Evolutionary conservation across 495 filamentous ascomycete genomes (phyloP).

Genomic region (Oleoguttula mirabilis): DNA sequence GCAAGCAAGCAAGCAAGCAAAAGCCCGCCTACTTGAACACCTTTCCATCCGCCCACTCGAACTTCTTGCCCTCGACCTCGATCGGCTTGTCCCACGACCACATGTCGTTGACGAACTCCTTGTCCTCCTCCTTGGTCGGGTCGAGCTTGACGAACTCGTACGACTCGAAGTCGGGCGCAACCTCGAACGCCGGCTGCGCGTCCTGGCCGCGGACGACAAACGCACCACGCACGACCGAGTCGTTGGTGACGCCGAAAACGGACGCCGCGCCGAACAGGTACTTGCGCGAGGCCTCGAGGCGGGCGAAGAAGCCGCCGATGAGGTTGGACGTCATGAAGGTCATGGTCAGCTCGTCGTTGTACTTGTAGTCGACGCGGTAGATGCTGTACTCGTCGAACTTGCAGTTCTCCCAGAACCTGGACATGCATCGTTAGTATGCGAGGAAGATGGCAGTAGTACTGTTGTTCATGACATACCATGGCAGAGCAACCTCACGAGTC

Average conservation of each 20-base stretch:
- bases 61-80: conserved; percentile 67
- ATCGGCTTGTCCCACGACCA: conserved; percentile 86
- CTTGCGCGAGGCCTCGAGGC: conserved; percentile 96
- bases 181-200: conserved; percentile 73
- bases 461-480: conserved; percentile 51
- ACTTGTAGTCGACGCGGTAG: conserved; percentile 90
- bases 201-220: conserved; percentile 93
- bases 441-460: no score
- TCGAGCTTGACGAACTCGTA: conserved; percentile 95
- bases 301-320: conserved; percentile 91
- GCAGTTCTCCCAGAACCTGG: conserved; percentile 78
- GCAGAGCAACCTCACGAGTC: conserved; percentile 64
- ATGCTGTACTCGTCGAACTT: conserved; percentile 90
- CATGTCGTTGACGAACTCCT: conserved; percentile 69
- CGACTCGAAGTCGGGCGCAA: conserved; percentile 93
- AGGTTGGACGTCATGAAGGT: conserved; percentile 98
- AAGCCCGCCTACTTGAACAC: conserved; percentile 99
- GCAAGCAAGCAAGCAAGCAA: no score
- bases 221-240: conserved; percentile 79
- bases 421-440: neutral
- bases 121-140: conserved; percentile 66
- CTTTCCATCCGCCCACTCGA: conserved; percentile 72
- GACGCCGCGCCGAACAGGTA: conserved; percentile 89
- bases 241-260: conserved; percentile 77
- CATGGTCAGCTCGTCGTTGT: conserved; percentile 91